phyloP scores from a whole-genome alignment of 768 basidiomycete species.

The Piloderma croceum region DNA sequence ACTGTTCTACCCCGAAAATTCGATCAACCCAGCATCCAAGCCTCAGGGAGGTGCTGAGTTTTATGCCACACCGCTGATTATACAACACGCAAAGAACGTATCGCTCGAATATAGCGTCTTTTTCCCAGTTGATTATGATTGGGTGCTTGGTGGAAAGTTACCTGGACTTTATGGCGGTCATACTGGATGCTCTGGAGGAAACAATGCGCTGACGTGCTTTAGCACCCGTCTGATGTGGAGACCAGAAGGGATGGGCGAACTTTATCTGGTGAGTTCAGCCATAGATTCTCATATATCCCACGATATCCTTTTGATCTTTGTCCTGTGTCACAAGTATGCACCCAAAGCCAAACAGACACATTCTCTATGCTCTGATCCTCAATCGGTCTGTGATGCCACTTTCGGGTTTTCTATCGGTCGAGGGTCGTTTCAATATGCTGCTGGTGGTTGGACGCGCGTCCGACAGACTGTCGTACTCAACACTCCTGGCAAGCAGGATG shows the following conservation, averaged over 20 bases:
- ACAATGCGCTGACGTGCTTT: slow-evolving; percentile 68
- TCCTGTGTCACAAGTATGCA: slow-evolving; percentile 51
- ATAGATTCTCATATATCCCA: neutral
- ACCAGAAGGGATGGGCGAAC: slow-evolving; percentile 58
- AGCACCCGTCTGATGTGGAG: slow-evolving; percentile 87
- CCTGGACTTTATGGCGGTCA: slow-evolving; percentile 77
- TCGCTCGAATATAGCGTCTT: slow-evolving; percentile 68
- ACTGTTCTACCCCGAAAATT: slow-evolving; percentile 61
- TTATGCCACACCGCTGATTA: slow-evolving; percentile 43
- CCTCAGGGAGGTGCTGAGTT: slow-evolving; percentile 75
- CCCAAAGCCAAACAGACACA: slow-evolving; percentile 64
- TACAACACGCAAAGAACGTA: slow-evolving; percentile 45
- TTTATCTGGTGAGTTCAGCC: slow-evolving; percentile 57
- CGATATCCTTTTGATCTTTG: neutral
- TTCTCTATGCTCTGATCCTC: slow-evolving; percentile 50
- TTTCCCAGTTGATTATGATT: slow-evolving; percentile 70
- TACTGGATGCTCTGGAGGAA: slow-evolving; percentile 64
- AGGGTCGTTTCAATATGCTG: slow-evolving; percentile 57
- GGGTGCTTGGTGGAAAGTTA: slow-evolving; percentile 78
- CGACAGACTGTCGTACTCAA: slow-evolving; percentile 68
- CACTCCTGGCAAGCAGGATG: slow-evolving; percentile 67
- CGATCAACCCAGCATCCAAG: slow-evolving; percentile 58
- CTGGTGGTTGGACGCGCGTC: slow-evolving; percentile 68
- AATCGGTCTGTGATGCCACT: slow-evolving; percentile 54
- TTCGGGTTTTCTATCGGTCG: slow-evolving; percentile 77